These are phyloP conservation scores for Arabidopsis suecica DNA, from an alignment of 345 rosid genomes.

Conservation along the genomic window DNA sequence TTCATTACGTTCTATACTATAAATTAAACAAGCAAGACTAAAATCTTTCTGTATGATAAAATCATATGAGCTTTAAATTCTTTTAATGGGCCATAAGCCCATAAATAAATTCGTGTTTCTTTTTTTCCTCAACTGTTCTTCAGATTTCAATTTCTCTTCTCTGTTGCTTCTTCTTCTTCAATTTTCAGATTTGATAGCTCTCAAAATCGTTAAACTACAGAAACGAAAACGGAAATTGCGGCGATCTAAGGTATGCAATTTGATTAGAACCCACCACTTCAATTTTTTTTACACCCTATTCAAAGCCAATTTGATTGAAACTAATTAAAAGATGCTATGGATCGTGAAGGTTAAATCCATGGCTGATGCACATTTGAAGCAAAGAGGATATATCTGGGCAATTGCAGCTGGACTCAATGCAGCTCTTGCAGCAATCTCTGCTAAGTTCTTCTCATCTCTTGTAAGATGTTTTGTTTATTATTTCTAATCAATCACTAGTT, in stretches of 20 bases:
- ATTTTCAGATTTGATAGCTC: conserved; percentile 30
- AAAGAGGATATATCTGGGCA: conserved; percentile 75
- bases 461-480: conserved; percentile 36
- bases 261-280: not conserved
- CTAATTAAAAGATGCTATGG: not conserved
- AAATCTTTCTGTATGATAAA: not conserved
- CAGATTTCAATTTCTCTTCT: conserved; percentile 6
- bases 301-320: not conserved
- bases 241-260: conserved; percentile 5
- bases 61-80: not conserved
- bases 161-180: conserved; percentile 4
- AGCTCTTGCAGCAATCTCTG: conserved; percentile 80
- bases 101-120: not conserved
- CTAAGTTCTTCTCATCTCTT: conserved; percentile 64
- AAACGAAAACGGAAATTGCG: conserved; percentile 10
- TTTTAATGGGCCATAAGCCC: not conserved
- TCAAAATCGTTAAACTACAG: not conserved
- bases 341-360: conserved; percentile 28
- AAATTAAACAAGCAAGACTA: not conserved
- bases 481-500: not conserved
- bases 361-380: conserved; percentile 39
- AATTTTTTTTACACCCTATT: not conserved
- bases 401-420: conserved; percentile 74
- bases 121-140: not conserved
- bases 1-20: not conserved